These are phyloP conservation scores for Auricularia cornea DNA, from an alignment of 768 basidiomycete genomes.

Conservation along the genomic window DNA sequence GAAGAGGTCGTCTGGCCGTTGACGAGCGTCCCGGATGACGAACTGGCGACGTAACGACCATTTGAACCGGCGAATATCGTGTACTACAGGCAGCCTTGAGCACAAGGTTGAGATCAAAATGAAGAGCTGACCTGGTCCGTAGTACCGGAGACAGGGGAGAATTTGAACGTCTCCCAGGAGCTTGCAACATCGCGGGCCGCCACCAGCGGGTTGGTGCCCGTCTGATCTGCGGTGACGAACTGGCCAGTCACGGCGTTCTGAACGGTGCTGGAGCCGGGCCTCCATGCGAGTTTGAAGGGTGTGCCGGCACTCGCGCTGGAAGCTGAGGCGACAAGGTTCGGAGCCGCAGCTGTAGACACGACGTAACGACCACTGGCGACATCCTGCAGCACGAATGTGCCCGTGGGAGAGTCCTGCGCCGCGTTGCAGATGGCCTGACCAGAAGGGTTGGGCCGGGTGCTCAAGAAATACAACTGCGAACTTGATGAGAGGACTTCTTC, in stretches of 20 bases:
- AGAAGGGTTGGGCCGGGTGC: slow-evolving; percentile 24
- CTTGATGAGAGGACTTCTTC: too few relatives aligned
- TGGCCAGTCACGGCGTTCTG: slow-evolving; percentile 15
- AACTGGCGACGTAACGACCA: slow-evolving; percentile 20
- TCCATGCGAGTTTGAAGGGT: slow-evolving; percentile 20
- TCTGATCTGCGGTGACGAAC: slow-evolving; percentile 26
- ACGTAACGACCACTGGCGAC: slow-evolving; percentile 18
- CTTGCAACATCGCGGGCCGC: slow-evolving; percentile 21
- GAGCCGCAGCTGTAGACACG: slow-evolving; percentile 13
- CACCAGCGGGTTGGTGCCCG: slow-evolving; percentile 19
- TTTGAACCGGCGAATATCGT: slow-evolving; percentile 26
- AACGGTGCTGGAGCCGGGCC: slow-evolving; percentile 25
- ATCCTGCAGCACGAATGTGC: slow-evolving; percentile 24
- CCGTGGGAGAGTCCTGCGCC: slow-evolving; percentile 18
- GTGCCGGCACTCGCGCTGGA: slow-evolving; percentile 14
- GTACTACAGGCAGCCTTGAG: slow-evolving; percentile 10
- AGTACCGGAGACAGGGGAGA: slow-evolving; percentile 17
- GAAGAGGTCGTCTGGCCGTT: background rate
- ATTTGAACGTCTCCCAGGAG: slow-evolving; percentile 26
- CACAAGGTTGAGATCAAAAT: background rate
- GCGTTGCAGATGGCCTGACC: slow-evolving; percentile 21
- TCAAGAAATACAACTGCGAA: slow-evolving; percentile 23
- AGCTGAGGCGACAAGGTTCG: slow-evolving; percentile 20
- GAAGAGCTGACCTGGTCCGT: background rate
- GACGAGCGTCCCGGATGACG: slow-evolving; percentile 18